Conservation (phyloP, 352 stramenopile genomes). For the Phytophthora sp. region DNA sequence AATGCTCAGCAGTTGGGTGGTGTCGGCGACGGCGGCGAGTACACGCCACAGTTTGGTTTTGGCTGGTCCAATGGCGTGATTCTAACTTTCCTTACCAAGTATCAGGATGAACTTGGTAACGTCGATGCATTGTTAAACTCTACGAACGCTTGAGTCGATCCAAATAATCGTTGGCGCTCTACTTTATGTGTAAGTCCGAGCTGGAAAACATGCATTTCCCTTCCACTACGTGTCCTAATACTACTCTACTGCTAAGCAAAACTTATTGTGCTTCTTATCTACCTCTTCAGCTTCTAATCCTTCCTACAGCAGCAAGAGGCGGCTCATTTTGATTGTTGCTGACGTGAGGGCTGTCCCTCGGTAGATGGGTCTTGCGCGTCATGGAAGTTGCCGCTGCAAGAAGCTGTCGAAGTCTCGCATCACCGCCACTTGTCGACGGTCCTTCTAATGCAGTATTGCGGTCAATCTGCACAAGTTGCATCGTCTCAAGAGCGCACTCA, state of each 20-base stretch:
- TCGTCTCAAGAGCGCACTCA: conserved; percentile 17
- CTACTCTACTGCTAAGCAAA: too few relatives aligned
- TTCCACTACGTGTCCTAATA: too few relatives aligned
- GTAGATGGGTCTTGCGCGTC: not conserved
- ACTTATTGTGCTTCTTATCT: not conserved
- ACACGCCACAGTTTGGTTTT: conserved; percentile 88
- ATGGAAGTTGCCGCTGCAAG: conserved; percentile 14
- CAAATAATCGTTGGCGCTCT: too few relatives aligned
- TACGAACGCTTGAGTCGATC: not conserved
- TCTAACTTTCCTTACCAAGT: conserved; percentile 77
- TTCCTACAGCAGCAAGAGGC: conserved; percentile 10
- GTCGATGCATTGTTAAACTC: not conserved
- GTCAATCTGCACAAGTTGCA: conserved; percentile 47
- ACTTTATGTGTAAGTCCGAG: not conserved
- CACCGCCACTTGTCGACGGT: not conserved
- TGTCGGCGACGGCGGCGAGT: conserved; percentile 81
- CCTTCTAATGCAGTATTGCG: conserved; percentile 3
- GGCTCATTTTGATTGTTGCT: conserved; percentile 12
- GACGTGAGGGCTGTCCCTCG: not conserved
- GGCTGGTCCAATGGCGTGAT: conserved; percentile 88
- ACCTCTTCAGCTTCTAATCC: conserved; percentile 20
- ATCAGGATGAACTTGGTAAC: conserved; percentile 47
- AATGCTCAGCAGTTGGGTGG: conserved; percentile 69
- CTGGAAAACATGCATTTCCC: not conserved
- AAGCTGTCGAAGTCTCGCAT: conserved; percentile 19